Evolutionary conservation across 805 yeast species (phyloP), one percentile per base, ranked within the genome.

Genomic region (Yamadazyma sp.): DNA sequence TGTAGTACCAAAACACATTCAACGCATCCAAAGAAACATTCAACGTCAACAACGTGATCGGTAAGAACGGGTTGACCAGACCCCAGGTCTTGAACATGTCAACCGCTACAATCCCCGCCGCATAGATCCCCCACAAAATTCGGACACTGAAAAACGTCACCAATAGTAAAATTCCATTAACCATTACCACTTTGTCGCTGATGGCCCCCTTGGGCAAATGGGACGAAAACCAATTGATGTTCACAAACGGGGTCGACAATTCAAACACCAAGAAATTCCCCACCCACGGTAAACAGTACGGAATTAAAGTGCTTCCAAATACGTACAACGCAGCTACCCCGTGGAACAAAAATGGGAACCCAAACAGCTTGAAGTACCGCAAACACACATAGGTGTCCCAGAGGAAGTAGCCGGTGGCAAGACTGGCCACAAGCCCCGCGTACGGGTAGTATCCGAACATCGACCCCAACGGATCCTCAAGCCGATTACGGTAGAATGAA

Each of bases 201-300:
- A 87, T 70, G 3, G 78, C 60, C 3, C 84, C 85, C 1, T 71
- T 71, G 1, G 95, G 93, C 12, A 89, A 67, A 50, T 85, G 82
- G 21, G 84, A 73, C 22, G 88, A 80, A 60, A 83, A 90, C 96
- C 97, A 93, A 60, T 93, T 87, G 55, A 86, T 59, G 61, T 93
- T 95, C 45, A 93, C 96, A 62, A 93, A 93, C 6, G 98, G 98
- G 2, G 97, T 86, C 32, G 95, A 83, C 27, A 85, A 73, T 63
- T 93, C 99, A 60, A 84, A 93, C 34, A 85, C 57, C 50, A 93
- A 70, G 57, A 90, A 93, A 14, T 82, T 78, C 1, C 95, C 91
- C 18, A 85, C 75, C 78, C 84, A 83, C 35, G 89, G 83, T 60
- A 82, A 79, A 55, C 87, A 77, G 59, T 80, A 85, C 3, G 96